Evolutionary conservation across 495 filamentous ascomycete species (phyloP).

Genomic region (Glonium stellatum): DNA sequence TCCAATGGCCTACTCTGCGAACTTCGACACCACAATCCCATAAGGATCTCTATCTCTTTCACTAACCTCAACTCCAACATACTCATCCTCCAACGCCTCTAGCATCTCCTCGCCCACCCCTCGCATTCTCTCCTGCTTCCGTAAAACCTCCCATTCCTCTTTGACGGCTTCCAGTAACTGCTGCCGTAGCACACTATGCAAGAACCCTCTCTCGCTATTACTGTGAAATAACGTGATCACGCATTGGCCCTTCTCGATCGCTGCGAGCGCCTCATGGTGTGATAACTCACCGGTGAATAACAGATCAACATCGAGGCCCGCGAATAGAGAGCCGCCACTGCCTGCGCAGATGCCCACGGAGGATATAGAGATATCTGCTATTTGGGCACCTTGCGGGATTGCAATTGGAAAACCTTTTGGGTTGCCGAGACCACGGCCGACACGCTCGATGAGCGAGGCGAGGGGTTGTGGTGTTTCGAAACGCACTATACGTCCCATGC

Average conservation of each 20-base stretch:
- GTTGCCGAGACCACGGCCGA: conserved; percentile 53
- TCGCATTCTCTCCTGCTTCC: conserved; percentile 37
- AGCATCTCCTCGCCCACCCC: conserved; percentile 33
- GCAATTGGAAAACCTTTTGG: conserved; percentile 61
- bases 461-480: conserved; percentile 54
- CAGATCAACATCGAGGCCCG: conserved; percentile 58
- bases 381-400: conserved; percentile 51
- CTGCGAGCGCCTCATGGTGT: conserved; percentile 82
- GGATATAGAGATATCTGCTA: conserved; percentile 50
- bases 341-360: conserved; percentile 76
- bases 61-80: conserved; percentile 64
- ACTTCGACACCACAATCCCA: conserved; percentile 54
- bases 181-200: conserved; percentile 60
- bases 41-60: conserved; percentile 74
- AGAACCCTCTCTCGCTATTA: conserved; percentile 79
- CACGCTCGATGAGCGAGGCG: conserved; percentile 54
- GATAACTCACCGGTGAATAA: conserved; percentile 88
- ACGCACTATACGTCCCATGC: conserved; percentile 69
- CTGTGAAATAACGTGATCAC: conserved; percentile 83
- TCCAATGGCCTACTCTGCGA: conserved; percentile 15
- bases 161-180: conserved; percentile 53
- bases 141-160: conserved; percentile 46
- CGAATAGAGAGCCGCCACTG: conserved; percentile 67
- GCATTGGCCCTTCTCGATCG: conserved; percentile 77
- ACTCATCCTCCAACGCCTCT: conserved; percentile 44